Percentiles rank a stretch among this genome's conserved stretches.
These are phyloP conservation scores for Phalaenopsis equestris DNA, from an alignment of 106 monocot genomes.

Conservation along the genomic window DNA sequence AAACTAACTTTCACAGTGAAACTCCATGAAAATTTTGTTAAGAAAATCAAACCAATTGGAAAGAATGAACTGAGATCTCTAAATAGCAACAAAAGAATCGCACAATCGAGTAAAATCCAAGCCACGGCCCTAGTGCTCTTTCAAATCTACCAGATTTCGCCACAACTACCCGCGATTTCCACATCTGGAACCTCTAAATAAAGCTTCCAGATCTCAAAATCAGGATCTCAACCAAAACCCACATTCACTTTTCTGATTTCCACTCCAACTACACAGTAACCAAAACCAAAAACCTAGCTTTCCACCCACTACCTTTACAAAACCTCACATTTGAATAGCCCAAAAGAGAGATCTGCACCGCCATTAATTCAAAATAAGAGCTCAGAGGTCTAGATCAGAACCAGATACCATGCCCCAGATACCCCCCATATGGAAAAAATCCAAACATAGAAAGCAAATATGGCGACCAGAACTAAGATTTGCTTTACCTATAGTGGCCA, in stretches of 20 bases:
- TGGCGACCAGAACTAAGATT: background rate
- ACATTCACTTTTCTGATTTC: background rate
- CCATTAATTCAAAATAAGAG: background rate
- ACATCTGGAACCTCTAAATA: background rate
- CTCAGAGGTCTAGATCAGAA: background rate
- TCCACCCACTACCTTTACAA: background rate
- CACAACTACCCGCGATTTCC: background rate
- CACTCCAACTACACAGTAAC: background rate
- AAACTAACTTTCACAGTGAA: background rate
- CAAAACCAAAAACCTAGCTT: background rate
- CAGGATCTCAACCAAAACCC: background rate
- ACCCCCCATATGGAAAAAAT: background rate
- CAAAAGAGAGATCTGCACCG: background rate
- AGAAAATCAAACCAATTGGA: background rate
- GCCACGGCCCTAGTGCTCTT: background rate
- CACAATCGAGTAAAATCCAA: background rate
- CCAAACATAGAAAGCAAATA: background rate
- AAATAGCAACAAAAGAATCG: background rate
- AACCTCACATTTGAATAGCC: background rate
- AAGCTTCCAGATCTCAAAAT: constrained; percentile 3
- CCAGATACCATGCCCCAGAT: background rate
- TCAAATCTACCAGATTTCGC: background rate
- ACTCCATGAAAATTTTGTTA: background rate
- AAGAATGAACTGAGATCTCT: background rate
- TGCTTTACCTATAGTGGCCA: background rate